Conservation (phyloP, 2,329 filamentous ascomycete species). For the Aspergillus puulaauensis region DNA sequence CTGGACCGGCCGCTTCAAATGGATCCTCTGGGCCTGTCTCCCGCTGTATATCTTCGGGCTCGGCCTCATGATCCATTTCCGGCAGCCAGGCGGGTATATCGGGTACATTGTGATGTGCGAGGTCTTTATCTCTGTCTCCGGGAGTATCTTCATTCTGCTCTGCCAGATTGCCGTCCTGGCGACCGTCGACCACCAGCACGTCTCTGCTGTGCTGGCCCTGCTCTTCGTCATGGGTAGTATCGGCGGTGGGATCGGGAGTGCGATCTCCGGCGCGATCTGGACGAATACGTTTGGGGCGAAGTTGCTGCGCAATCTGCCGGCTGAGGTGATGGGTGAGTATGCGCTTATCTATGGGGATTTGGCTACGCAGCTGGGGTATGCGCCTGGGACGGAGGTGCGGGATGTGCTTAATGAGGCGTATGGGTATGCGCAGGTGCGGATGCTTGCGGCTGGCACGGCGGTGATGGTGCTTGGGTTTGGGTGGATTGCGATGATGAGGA, state of each 20-base stretch:
- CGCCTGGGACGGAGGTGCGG: conserved; percentile 46
- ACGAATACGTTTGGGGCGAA: conserved; percentile 53
- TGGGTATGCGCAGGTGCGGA: conserved; percentile 53
- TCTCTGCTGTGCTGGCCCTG: conserved; percentile 57
- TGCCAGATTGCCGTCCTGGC: conserved; percentile 58
- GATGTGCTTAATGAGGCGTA: conserved; percentile 62
- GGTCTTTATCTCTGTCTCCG: conserved; percentile 57
- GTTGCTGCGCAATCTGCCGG: conserved; percentile 29
- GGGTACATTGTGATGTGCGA: conserved; percentile 60
- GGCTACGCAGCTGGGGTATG: conserved; percentile 27
- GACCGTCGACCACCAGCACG: conserved; percentile 54
- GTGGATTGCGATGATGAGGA: conserved; percentile 49
- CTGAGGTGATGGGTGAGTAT: conserved; percentile 5
- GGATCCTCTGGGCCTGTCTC: conserved; percentile 53
- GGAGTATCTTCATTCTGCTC: conserved; percentile 54
- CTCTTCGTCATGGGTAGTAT: conserved; percentile 56
- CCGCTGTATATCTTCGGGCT: conserved; percentile 55
- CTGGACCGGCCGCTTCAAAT: conserved; percentile 54
- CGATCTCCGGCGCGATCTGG: conserved; percentile 63
- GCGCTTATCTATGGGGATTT: conserved; percentile 12
- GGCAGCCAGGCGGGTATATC: conserved; percentile 46
- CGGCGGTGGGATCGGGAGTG: conserved; percentile 54
- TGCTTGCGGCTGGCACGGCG: conserved; percentile 52
- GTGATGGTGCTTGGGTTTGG: conserved; percentile 46
- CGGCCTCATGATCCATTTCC: conserved; percentile 59